A percentile compares a stretch with the other conserved stretches of the same genome.
Evolutionary conservation across 2,329 filamentous ascomycete species (phyloP).

Genomic region (Colletotrichum sp.): DNA sequence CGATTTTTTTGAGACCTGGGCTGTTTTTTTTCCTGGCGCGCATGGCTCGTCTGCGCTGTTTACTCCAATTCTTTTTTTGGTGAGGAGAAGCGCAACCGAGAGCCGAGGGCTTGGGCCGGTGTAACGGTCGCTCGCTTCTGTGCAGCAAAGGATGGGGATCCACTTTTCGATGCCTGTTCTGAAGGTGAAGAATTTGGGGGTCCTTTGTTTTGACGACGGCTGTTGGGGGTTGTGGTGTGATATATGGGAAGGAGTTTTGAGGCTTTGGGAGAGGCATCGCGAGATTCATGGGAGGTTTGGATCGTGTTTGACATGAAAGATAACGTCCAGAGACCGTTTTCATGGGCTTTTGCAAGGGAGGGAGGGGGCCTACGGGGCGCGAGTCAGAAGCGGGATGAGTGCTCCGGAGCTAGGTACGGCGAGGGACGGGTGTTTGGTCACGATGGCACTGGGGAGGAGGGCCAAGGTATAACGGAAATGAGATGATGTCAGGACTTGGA

Average conservation of each 20-base stretch:
- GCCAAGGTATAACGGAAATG: background rate
- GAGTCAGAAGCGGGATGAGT: background rate
- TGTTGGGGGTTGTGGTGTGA: background rate
- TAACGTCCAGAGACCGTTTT: background rate
- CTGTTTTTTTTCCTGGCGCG: background rate
- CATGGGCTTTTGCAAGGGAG: background rate
- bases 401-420: background rate
- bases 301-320: background rate
- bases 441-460: background rate
- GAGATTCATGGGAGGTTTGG: background rate
- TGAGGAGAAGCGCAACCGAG: background rate
- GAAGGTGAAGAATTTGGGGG: background rate
- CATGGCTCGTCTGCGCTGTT: background rate
- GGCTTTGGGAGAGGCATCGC: background rate
- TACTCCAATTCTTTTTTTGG: slow-evolving; percentile 11
- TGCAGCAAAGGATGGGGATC: background rate
- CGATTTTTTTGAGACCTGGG: slow-evolving; percentile 13
- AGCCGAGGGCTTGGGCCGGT: background rate
- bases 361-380: background rate
- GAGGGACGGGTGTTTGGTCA: background rate
- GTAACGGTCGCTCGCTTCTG: background rate
- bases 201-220: background rate
- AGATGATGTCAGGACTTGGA: background rate
- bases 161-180: slow-evolving; percentile 4
- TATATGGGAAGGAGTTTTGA: background rate